Percentiles rank a stretch among this genome's conserved stretches.
phyloP scores from a whole-genome alignment of 805 yeast species.

The Sugiyamaella mastotermitis region DNA sequence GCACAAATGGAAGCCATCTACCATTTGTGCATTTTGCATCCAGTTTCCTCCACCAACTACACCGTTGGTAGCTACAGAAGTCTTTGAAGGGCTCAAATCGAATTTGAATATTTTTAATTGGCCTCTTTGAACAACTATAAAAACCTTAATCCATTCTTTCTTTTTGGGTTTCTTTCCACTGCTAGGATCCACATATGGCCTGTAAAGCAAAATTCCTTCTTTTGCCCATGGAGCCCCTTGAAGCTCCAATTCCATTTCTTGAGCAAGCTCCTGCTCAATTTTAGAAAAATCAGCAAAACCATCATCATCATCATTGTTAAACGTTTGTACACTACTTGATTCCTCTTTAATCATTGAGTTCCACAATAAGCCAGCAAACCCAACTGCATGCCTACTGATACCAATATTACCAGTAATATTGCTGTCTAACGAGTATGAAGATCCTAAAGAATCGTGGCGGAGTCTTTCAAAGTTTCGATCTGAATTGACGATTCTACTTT shows the following conservation, averaged over 20 bases:
- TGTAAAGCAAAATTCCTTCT: conserved; percentile 55
- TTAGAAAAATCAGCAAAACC: conserved; percentile 24
- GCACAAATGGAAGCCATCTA: conserved; percentile 50
- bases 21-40: conserved; percentile 55
- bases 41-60: conserved; percentile 60
- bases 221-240: conserved; percentile 75
- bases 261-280: conserved; percentile 36
- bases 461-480: conserved; percentile 6
- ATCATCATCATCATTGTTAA: conserved; percentile 20
- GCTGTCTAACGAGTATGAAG: conserved; percentile 7
- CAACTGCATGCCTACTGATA: conserved; percentile 24
- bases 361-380: conserved; percentile 28
- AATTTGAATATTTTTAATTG: conserved; percentile 55
- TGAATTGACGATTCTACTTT: conserved; percentile 11
- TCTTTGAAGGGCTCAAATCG: conserved; percentile 21
- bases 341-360: conserved; percentile 27
- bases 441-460: conserved; percentile 11
- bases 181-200: conserved; percentile 25
- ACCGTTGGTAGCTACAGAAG: conserved; percentile 13
- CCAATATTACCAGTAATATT: conserved; percentile 7
- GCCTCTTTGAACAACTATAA: conserved; percentile 65
- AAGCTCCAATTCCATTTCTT: conserved; percentile 56
- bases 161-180: conserved; percentile 24
- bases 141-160: conserved; percentile 42
- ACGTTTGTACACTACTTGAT: conserved; percentile 5